Conservation (phyloP, 768 basidiomycete species). For the Brasilioporus rufonigricans region DNA sequence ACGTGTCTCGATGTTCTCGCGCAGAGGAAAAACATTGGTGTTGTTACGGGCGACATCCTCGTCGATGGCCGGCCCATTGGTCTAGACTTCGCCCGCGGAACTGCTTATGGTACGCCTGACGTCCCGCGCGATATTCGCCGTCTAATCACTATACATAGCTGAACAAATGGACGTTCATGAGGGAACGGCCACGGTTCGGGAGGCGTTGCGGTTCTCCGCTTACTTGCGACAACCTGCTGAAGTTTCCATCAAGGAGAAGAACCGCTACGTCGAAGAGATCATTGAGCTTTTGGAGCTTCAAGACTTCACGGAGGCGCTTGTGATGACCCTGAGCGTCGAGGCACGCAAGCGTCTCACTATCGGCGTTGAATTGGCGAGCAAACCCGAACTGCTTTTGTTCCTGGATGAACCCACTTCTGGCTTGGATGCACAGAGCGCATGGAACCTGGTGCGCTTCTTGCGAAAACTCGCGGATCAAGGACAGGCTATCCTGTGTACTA, state of each 20-base stretch:
- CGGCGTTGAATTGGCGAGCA: slow-evolving; percentile 88
- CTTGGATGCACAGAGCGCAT: slow-evolving; percentile 66
- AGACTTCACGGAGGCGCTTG: slow-evolving; percentile 78
- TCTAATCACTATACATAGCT: slow-evolving; percentile 38
- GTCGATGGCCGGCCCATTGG: slow-evolving; percentile 64
- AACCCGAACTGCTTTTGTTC: slow-evolving; percentile 34
- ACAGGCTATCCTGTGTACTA: slow-evolving; percentile 88
- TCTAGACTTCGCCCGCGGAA: slow-evolving; percentile 60
- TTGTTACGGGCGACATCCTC: slow-evolving; percentile 60
- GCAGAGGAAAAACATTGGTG: slow-evolving; percentile 69
- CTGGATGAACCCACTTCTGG: slow-evolving; percentile 52
- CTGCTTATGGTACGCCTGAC: slow-evolving; percentile 62
- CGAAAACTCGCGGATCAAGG: slow-evolving; percentile 82
- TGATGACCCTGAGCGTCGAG: slow-evolving; percentile 64
- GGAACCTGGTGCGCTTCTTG: slow-evolving; percentile 80
- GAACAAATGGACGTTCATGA: slow-evolving; percentile 90
- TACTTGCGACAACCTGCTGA: slow-evolving; percentile 75
- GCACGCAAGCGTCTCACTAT: slow-evolving; percentile 86
- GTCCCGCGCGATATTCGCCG: slow-evolving; percentile 20
- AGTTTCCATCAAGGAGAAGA: slow-evolving; percentile 69
- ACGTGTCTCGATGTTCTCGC: slow-evolving; percentile 76
- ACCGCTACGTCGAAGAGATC: slow-evolving; percentile 77
- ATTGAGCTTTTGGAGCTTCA: slow-evolving; percentile 84
- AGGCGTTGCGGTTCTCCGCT: slow-evolving; percentile 83
- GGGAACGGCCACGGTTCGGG: slow-evolving; percentile 77